Evolutionary conservation across 2,329 filamentous ascomycete genomes (phyloP), one percentile per base, ranked within the genome.

Genomic region (Diatrype stigma): DNA sequence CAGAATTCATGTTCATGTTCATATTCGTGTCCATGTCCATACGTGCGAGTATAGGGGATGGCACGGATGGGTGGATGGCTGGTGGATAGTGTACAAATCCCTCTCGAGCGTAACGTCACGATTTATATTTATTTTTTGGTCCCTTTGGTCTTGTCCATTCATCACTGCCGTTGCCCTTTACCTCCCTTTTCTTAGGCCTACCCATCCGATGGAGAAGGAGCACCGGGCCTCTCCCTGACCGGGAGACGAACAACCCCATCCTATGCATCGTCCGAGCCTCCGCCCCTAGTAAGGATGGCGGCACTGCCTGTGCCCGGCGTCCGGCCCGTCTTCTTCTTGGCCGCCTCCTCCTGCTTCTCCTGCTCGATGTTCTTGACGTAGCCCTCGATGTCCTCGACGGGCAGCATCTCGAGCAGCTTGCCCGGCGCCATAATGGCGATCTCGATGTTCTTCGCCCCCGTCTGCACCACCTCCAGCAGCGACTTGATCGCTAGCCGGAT

Each of bases 321-420:
- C 62, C 86, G 80, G 52, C 89, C 87, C 42, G 84, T 89, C 85
- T 96, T 95, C 86, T 96, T 96, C 82, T 91, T 96, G 38, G 90
- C 90, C 22, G 93, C 93, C 78, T 99, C 94, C 73, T 97, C 94
- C 70, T 96, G 92, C 82, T 99, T 99, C 82, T 99, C 95, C 65
- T 92, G 89, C 79, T 99, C 96, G 71, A 99, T 99, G 73, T 85
- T 94, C 85, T 97, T 97, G 67, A 99, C 95, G 67, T 96, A 96
- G 62, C 84, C 83, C 79, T 99, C 94, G 66, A 99, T 99, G 66
- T 96, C 90, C 71, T 97, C 93, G 30, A 93, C 87, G 2, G 91
- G 90, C 61, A 99, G 81, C 85, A 96, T 92, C 78, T 97, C 92
- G 57, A 99, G 84, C 16, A 81, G 72, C 78, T 96, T 91, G 48